Evolutionary conservation across 202 grass and related monocot genomes (phyloP).

Genomic region (Carex sylvatica): DNA sequence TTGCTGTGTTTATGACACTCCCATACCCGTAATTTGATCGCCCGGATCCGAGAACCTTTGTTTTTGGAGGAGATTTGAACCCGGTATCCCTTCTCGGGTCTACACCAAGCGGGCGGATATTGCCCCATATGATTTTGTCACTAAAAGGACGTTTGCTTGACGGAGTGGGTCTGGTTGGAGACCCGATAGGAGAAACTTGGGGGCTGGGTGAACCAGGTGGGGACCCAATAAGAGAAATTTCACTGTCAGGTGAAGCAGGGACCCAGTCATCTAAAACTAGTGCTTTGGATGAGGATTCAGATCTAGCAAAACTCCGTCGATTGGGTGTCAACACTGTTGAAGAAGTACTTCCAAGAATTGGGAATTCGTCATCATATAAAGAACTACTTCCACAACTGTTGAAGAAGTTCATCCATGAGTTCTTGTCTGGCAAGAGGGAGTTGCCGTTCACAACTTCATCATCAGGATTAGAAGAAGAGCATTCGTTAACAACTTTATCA

Average conservation of each 20-base stretch:
- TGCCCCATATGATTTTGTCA: neutral
- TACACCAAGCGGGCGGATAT: neutral
- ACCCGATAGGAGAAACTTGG: neutral
- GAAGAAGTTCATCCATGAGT: no score
- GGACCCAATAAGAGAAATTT: neutral
- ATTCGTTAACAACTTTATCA: no score
- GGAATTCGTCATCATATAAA: no score
- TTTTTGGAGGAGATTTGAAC: neutral
- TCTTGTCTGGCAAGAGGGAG: no score
- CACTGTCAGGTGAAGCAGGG: neutral
- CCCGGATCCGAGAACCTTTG: neutral
- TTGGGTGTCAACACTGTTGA: no score
- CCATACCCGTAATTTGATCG: slow-evolving; percentile 9
- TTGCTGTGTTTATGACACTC: neutral
- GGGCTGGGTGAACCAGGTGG: neutral
- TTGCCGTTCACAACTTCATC: no score
- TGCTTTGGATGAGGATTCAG: no score
- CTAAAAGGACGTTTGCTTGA: neutral
- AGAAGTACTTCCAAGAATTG: no score
- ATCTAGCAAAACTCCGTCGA: no score
- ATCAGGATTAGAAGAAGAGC: no score
- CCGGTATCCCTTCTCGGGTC: neutral
- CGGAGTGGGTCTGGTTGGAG: neutral
- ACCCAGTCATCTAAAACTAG: no score
- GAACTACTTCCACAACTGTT: no score